Conservation (phyloP, 805 yeast genomes). For the Priceomyces haplophilus region DNA sequence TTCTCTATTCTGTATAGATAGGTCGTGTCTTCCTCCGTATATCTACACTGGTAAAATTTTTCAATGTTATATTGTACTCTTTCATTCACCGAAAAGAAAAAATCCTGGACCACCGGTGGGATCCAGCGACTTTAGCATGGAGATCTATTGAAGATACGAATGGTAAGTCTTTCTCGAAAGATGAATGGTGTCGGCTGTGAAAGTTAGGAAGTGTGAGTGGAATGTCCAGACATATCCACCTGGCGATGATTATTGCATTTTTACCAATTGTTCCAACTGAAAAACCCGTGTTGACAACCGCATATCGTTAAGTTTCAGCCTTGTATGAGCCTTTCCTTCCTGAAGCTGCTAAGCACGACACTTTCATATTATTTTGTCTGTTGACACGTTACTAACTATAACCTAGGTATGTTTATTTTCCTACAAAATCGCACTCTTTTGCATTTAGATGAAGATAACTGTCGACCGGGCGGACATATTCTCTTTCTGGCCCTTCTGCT, state of each 20-base stretch:
- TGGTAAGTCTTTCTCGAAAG: not conserved
- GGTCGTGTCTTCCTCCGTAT: constrained; percentile 6
- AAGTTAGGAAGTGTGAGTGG: not conserved
- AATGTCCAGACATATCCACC: not conserved
- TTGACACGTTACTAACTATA: constrained; percentile 16
- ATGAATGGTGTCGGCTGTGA: too few species aligned
- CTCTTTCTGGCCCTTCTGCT: constrained; percentile 34
- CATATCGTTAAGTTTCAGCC: constrained; percentile 54
- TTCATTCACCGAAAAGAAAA: not conserved
- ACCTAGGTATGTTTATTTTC: constrained; percentile 8
- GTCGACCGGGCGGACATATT: constrained; percentile 55
- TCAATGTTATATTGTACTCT: not conserved
- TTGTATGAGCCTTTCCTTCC: constrained; percentile 40
- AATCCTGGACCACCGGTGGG: not conserved
- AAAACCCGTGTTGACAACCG: constrained; percentile 47
- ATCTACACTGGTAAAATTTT: not conserved
- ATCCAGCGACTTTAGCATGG: not conserved
- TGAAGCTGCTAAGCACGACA: not conserved
- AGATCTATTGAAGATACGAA: constrained; percentile 1
- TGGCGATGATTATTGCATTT: constrained; percentile 48
- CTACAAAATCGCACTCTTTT: not conserved
- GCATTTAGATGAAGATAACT: constrained; percentile 36
- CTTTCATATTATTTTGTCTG: not conserved
- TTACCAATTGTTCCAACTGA: constrained; percentile 54
- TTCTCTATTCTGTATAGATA: constrained; percentile 2